Evolutionary conservation across 306 rosid species (phyloP), one percentile per base, ranked within the genome.

Genomic region (Gleditsia sinensis): DNA sequence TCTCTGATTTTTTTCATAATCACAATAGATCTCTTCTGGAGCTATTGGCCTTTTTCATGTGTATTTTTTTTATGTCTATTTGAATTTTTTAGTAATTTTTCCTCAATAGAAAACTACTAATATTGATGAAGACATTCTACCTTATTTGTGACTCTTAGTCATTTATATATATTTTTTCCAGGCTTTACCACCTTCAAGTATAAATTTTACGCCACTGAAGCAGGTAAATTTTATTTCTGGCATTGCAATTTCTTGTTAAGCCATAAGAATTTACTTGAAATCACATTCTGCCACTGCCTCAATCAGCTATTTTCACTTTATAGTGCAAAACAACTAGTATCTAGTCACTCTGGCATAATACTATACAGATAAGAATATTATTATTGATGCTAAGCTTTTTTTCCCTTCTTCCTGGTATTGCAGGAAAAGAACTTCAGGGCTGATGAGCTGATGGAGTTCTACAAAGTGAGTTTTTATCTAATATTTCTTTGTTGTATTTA

Each of bases 401-500:
- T 58, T 27, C 17, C 27, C 39, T 50, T 39, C 30, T 17, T 63
- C 61, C 59, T 82, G 62, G 25, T 53, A 66, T 34, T 75, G 55
- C 60, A 93, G 98, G 85, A 66, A 62, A 93, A 81, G 75, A 89
- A 64, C 74, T 91, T 91, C 81, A 86, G 90, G 78, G 98, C 97
- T 67, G 92, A 86, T 73, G 92, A 91, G 62, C 90, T 93, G 56
- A 91, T 93, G 96, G 96, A 93, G 69, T 88, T 85, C 84, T 93
- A 93, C 86, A 88, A 83, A 82, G 98, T 93, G 80, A 88, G 96
- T 88, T 66, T 43, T 65, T 53, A 61, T 63, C 25, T 12, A 62
- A 53, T 62, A 40, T 60, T 69, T 51, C 49, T 28, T 57, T 69
- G 24, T 13, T 40, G 24, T 32, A 59, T 49, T 21, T 65, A 27